phyloP scores from a whole-genome alignment of 768 basidiomycete species.

The Omphalotus guepiniiformis region DNA sequence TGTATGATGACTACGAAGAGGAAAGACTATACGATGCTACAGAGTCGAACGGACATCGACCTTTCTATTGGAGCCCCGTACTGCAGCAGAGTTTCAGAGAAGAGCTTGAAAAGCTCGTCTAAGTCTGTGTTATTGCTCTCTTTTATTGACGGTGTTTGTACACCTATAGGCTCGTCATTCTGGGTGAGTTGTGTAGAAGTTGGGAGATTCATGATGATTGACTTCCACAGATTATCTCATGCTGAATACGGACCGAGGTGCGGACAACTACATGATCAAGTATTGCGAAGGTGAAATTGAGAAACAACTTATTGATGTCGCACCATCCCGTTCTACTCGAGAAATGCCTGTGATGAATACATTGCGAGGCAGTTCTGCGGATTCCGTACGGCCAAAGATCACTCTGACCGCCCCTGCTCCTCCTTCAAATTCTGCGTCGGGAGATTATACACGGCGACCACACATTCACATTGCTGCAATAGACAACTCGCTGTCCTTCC shows the following conservation, averaged over 20 bases:
- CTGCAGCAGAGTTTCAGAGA: constrained; percentile 82
- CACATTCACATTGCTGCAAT: constrained; percentile 93
- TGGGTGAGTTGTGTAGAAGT: constrained; percentile 66
- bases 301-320: constrained; percentile 73
- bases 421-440: constrained; percentile 28
- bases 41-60: constrained; percentile 52
- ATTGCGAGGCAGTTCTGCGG: constrained; percentile 35
- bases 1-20: constrained; percentile 73
- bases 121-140: neutral
- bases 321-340: constrained; percentile 63
- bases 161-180: constrained; percentile 64
- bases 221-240: constrained; percentile 70
- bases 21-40: constrained; percentile 66
- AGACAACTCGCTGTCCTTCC: constrained; percentile 90
- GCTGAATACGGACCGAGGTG: constrained; percentile 83
- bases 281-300: constrained; percentile 81
- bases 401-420: constrained; percentile 31
- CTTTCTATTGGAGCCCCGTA: constrained; percentile 79
- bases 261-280: constrained; percentile 78
- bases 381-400: neutral
- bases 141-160: constrained; percentile 13
- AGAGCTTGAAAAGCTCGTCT: constrained; percentile 78
- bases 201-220: neutral
- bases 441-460: constrained; percentile 57
- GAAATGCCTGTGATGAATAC: constrained; percentile 76